Percentiles rank a stretch among this genome's conserved stretches.
Evolutionary conservation across 345 rosid species (phyloP).

Genomic region (Rubroshorea leprosula): DNA sequence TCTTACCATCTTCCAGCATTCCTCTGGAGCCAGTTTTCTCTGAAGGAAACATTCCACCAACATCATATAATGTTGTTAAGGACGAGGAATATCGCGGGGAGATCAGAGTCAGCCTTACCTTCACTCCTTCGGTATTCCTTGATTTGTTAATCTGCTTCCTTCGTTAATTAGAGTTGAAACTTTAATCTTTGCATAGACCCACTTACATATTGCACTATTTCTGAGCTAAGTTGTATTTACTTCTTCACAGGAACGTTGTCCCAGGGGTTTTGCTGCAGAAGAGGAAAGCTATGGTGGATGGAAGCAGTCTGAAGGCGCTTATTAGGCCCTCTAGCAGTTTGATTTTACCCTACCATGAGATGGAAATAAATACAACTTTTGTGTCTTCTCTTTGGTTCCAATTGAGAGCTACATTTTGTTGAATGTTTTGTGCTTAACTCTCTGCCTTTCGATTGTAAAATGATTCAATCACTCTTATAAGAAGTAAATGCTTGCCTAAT

Average conservation of each 20-base stretch:
- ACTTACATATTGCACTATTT: too few species aligned
- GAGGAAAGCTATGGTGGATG: conserved; percentile 59
- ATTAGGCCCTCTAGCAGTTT: background rate
- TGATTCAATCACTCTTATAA: too few species aligned
- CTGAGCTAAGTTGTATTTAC: background rate
- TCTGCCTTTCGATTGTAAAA: too few species aligned
- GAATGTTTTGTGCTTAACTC: too few species aligned
- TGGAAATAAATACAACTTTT: background rate
- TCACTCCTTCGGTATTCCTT: conserved; percentile 56
- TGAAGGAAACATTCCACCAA: conserved; percentile 50
- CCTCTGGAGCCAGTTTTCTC: conserved; percentile 50
- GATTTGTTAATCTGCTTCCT: background rate
- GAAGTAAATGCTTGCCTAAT: too few species aligned
- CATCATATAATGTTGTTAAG: conserved; percentile 68
- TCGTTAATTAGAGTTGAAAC: background rate
- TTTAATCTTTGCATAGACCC: too few species aligned
- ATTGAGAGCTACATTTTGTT: too few species aligned
- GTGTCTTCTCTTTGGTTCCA: too few species aligned
- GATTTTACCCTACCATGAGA: background rate
- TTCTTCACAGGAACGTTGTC: conserved; percentile 15
- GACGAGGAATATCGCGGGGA: conserved; percentile 56
- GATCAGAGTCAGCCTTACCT: conserved; percentile 58
- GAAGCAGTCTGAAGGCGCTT: too few species aligned
- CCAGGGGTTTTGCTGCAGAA: conserved; percentile 23
- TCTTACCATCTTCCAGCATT: conserved; percentile 36